These are phyloP conservation scores for Solanum lycopersicoides DNA, from an alignment of 257 asterid genomes.

Conservation along the genomic window DNA sequence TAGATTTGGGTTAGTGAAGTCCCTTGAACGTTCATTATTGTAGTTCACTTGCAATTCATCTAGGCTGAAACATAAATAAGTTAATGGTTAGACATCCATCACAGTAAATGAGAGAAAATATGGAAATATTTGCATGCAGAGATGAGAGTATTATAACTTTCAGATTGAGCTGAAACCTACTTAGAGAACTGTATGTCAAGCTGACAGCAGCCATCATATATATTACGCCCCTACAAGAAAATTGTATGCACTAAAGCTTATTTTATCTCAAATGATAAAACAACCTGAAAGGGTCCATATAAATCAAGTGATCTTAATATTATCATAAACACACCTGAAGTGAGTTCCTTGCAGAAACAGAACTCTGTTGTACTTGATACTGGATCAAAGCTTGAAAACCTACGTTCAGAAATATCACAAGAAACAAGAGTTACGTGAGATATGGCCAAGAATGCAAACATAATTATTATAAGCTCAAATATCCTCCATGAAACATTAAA, in stretches of 20 bases:
- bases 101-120: neutral
- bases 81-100: neutral
- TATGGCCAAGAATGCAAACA: neutral
- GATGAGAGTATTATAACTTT: neutral
- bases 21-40: slow-evolving; percentile 96
- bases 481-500: neutral
- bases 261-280: neutral
- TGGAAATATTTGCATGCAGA: slow-evolving; percentile 6
- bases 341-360: slow-evolving; percentile 73
- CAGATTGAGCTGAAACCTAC: slow-evolving; percentile 27
- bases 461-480: neutral
- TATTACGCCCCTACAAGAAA: slow-evolving; percentile 73
- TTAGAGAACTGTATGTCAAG: slow-evolving; percentile 96
- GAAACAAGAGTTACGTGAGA: neutral
- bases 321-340: slow-evolving; percentile 49
- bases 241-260: neutral
- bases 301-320: neutral
- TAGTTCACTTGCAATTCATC: slow-evolving; percentile 95
- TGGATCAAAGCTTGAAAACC: slow-evolving; percentile 96
- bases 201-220: slow-evolving; percentile 98
- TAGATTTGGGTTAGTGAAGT: slow-evolving; percentile 87
- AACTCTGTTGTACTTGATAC: slow-evolving; percentile 66
- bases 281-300: neutral
- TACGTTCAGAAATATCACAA: slow-evolving; percentile 16
- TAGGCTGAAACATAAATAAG: slow-evolving; percentile 45